Conservation (phyloP, 257 asterid species). For the Ilex asprella region DNA sequence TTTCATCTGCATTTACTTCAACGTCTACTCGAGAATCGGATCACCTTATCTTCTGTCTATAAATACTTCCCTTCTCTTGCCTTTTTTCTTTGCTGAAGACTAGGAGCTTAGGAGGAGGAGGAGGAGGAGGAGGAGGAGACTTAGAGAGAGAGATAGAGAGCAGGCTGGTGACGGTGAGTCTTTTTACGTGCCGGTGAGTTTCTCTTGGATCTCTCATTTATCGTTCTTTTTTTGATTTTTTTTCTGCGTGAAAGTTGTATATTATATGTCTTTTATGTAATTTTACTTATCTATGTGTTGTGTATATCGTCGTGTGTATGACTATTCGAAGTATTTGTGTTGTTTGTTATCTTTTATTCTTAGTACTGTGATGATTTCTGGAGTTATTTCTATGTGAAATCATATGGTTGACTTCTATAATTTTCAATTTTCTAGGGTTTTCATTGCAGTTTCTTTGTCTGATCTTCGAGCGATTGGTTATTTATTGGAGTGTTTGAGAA, state of each 20-base stretch:
- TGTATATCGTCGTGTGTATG: no score
- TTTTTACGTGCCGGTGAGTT: slow-evolving; percentile 9
- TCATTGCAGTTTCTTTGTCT: no score
- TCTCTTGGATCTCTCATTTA: slow-evolving; percentile 21
- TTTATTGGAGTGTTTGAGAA: no score
- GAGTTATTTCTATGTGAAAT: no score
- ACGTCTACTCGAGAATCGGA: slow-evolving; percentile 48
- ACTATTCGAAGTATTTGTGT: not conserved
- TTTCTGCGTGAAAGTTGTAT: not conserved
- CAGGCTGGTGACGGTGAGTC: slow-evolving; percentile 7
- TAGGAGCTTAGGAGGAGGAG: not conserved
- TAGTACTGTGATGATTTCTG: no score
- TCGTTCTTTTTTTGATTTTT: not conserved
- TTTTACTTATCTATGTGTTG: no score
- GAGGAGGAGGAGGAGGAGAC: not conserved
- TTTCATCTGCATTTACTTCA: slow-evolving; percentile 25
- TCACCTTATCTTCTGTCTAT: slow-evolving; percentile 37
- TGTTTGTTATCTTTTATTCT: no score
- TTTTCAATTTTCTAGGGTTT: no score
- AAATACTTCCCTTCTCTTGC: slow-evolving; percentile 31
- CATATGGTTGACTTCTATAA: no score
- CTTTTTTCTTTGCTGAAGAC: slow-evolving; percentile 10
- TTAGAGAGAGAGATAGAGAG: slow-evolving; percentile 16
- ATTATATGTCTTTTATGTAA: no score
- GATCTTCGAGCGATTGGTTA: no score